Conservation (phyloP, 129 eudicot genomes). For the Escallonia herrerae region DNA sequence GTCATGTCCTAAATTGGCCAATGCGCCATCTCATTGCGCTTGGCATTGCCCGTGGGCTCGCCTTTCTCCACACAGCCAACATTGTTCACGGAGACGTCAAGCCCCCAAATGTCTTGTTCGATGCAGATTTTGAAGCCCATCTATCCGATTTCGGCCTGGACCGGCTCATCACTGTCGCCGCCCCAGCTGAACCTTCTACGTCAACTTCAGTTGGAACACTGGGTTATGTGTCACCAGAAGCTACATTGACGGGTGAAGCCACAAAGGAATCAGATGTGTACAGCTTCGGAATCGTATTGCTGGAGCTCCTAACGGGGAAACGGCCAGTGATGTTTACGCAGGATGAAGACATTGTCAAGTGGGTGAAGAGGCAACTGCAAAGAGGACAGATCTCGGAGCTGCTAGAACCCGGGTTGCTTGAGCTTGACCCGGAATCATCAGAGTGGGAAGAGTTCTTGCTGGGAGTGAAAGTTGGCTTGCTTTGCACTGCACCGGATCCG, state of each 20-base stretch:
- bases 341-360: constrained; percentile 78
- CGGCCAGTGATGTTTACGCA: constrained; percentile 74
- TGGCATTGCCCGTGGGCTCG: constrained; percentile 71
- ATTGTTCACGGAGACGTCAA: constrained; percentile 70
- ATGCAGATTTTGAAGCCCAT: constrained; percentile 86
- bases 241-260: constrained; percentile 35
- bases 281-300: constrained; percentile 73
- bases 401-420: constrained; percentile 71
- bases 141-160: constrained; percentile 67
- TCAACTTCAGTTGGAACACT: constrained; percentile 51
- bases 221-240: constrained; percentile 72
- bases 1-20: constrained; percentile 86
- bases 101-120: constrained; percentile 68
- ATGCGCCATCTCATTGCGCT: constrained; percentile 82
- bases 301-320: constrained; percentile 70
- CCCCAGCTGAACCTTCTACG: constrained; percentile 47
- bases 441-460: constrained; percentile 90
- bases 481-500: constrained; percentile 80
- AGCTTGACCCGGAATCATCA: constrained; percentile 82
- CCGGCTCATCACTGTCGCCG: constrained; percentile 18
- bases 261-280: constrained; percentile 66
- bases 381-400: constrained; percentile 73
- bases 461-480: constrained; percentile 73
- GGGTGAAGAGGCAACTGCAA: constrained; percentile 77
- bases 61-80: constrained; percentile 46